Conservation (phyloP, 2,329 filamentous ascomycete genomes). For the Cytospora mali region DNA sequence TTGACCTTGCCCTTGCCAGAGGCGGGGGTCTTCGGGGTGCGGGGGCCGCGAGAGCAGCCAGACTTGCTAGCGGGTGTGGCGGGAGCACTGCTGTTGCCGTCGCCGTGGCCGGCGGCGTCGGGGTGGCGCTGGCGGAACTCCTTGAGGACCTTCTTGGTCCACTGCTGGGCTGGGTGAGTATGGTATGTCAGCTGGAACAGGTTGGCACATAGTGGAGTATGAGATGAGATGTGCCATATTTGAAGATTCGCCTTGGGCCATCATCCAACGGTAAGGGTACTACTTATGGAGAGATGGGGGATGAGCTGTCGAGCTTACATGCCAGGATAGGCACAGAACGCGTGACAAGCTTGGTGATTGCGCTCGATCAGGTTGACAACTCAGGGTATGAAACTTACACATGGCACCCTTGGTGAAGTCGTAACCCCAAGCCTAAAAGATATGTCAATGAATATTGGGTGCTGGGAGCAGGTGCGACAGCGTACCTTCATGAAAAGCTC, state of each 20-base stretch:
- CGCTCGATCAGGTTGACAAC: not conserved
- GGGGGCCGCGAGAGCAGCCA: slow-evolving; percentile 2
- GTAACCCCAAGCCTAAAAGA: slow-evolving; percentile 15
- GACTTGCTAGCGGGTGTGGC: slow-evolving; percentile 15
- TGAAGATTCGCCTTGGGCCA: not conserved
- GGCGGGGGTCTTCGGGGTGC: slow-evolving; percentile 14
- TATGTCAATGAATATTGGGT: not conserved
- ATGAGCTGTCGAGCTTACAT: not conserved
- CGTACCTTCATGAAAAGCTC: slow-evolving; percentile 16
- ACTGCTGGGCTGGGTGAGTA: slow-evolving; percentile 20
- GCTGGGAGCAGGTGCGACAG: not conserved
- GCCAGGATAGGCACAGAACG: not conserved
- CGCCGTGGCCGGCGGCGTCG: not conserved
- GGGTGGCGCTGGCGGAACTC: slow-evolving; percentile 25
- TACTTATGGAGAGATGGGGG: not conserved
- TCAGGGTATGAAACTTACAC: slow-evolving; percentile 19
- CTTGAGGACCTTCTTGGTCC: slow-evolving; percentile 24
- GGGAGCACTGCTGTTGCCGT: slow-evolving; percentile 7
- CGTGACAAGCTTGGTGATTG: not conserved
- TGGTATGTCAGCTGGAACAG: not conserved
- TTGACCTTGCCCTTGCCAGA: slow-evolving; percentile 19
- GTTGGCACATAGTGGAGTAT: not conserved
- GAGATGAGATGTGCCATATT: no score
- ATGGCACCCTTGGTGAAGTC: slow-evolving; percentile 21
- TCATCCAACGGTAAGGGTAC: not conserved